Base-by-base conservation (phyloP, 352 stramenopile species). In the Pythium sukuiense region DNA sequence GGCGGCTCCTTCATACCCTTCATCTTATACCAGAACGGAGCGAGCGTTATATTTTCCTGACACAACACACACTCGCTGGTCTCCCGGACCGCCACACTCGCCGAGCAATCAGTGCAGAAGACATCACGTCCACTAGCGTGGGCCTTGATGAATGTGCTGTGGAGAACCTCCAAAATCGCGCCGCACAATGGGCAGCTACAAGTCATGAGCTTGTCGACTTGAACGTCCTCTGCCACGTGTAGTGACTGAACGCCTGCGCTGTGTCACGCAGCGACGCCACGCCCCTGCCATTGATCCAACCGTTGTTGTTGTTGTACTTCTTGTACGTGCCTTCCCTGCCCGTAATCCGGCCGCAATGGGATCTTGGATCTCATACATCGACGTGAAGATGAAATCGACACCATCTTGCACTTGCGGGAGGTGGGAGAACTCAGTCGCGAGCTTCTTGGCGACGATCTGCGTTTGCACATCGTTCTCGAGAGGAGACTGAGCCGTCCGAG, bases 261-360 rank as follows among this genome's bases (percentile, higher is more conserved):
- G 67, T 71, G 4, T 74, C 64, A 18, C 53, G 46, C 12, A 63
- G 30, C 59, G 65, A 26, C 27, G 53, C 35, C 43, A 33, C 16
- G 16, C 41, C 13, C 0, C 33, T 11, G 30, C 69, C 52, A n/a
- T 46, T 45, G 16, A 71, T 64, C 72, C 69, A 80, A 14, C 67
- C 69, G 18, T 76, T 80, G 49, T 77, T 77, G 63, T 74, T 80
- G 66, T 80, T 80, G 67, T 79, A 85, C 72, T 81, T 84, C 52
- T 74, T 72, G 72, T 79, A 84, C 29, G 71, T 48, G 8, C 74
- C 73, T 7, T 18, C 11, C 64, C 53, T 4, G 45, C 4, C 27
- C n/a, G 39, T 6, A 71, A 49, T 3, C 65, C 74, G 5, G 35
- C 55, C 7, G 55, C 29, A 12, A 2, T n/a, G 14, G 61, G 54